These are phyloP conservation scores for Claviceps pazoutovae DNA, from an alignment of 2,329 filamentous ascomycete species.

Conservation along the genomic window DNA sequence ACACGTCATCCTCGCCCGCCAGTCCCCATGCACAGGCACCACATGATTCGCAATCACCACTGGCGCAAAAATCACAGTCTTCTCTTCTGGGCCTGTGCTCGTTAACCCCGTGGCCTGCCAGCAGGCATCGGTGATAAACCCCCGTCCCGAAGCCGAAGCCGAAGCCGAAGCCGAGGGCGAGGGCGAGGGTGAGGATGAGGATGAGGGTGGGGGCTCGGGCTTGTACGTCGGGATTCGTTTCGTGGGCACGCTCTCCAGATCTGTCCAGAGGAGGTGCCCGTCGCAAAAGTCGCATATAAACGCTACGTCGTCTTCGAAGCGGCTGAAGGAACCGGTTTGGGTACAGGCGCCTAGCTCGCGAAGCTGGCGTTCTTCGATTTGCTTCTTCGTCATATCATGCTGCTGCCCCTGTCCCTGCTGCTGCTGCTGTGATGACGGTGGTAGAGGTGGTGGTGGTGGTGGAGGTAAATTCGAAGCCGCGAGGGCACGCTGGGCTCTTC, in stretches of 20 bases:
- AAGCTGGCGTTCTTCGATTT: conserved; percentile 24
- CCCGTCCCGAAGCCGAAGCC: no score
- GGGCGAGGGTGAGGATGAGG: no score
- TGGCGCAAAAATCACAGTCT: conserved; percentile 41
- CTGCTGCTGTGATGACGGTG: no score
- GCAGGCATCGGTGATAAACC: conserved; percentile 19
- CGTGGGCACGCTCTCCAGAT: conserved; percentile 38
- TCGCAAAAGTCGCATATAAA: conserved; percentile 50
- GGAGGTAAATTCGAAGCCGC: background rate
- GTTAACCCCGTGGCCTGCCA: conserved; percentile 39
- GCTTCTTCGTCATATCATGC: conserved; percentile 14
- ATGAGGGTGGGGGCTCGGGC: background rate
- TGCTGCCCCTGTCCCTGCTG: no score
- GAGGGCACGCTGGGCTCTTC: conserved; percentile 29
- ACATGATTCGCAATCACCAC: conserved; percentile 45
- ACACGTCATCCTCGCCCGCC: conserved; percentile 37
- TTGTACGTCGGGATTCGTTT: conserved; percentile 21
- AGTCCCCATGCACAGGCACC: conserved; percentile 34
- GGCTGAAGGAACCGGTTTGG: conserved; percentile 39
- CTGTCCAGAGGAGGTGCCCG: conserved; percentile 44
- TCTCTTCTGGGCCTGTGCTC: conserved; percentile 27
- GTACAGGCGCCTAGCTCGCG: conserved; percentile 40
- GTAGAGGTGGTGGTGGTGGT: no score
- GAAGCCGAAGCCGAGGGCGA: no score
- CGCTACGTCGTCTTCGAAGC: conserved; percentile 39